phyloP scores from a whole-genome alignment of 2,329 filamentous ascomycete genomes.

The Aspergillus melleus region DNA sequence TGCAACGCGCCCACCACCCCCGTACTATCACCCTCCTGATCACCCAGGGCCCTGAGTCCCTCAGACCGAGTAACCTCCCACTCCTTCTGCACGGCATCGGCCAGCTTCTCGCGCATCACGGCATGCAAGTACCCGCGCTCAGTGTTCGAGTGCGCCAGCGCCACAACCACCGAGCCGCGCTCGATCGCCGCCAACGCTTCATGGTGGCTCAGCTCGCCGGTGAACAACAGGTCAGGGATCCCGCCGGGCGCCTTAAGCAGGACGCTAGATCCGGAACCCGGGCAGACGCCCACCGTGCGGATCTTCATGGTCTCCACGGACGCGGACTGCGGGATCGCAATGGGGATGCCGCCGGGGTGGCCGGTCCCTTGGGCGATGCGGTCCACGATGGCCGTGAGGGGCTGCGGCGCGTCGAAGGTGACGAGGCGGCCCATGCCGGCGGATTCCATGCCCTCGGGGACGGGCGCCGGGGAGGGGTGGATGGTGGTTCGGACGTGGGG shows the following conservation, averaged over 20 bases:
- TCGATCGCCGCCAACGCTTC: constrained; percentile 85
- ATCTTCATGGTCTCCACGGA: constrained; percentile 59
- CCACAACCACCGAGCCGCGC: constrained; percentile 77
- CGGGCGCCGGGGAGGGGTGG: constrained; percentile 44
- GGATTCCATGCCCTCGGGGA: constrained; percentile 43
- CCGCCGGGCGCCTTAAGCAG: constrained; percentile 59
- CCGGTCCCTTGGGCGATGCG: constrained; percentile 64
- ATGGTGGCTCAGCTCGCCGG: constrained; percentile 91
- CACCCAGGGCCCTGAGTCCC: constrained; percentile 35
- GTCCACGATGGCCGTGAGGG: constrained; percentile 59
- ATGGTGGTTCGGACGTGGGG: constrained; percentile 57
- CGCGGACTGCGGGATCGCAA: constrained; percentile 63
- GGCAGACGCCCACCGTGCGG: constrained; percentile 77
- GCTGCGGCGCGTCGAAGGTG: constrained; percentile 53
- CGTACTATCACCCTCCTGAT: constrained; percentile 19
- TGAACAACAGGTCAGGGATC: constrained; percentile 77
- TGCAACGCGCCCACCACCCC: constrained; percentile 36
- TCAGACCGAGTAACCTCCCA: constrained; percentile 53
- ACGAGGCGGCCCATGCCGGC: constrained; percentile 65
- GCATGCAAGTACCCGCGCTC: constrained; percentile 79
- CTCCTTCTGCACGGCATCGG: constrained; percentile 57
- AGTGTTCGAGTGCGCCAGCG: constrained; percentile 89
- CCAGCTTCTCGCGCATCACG: constrained; percentile 67
- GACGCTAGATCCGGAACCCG: constrained; percentile 76
- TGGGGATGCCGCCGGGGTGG: constrained; percentile 63